These are phyloP conservation scores for Stereum hirsutum DNA, from an alignment of 1,284 basidiomycete genomes.

Conservation along the genomic window DNA sequence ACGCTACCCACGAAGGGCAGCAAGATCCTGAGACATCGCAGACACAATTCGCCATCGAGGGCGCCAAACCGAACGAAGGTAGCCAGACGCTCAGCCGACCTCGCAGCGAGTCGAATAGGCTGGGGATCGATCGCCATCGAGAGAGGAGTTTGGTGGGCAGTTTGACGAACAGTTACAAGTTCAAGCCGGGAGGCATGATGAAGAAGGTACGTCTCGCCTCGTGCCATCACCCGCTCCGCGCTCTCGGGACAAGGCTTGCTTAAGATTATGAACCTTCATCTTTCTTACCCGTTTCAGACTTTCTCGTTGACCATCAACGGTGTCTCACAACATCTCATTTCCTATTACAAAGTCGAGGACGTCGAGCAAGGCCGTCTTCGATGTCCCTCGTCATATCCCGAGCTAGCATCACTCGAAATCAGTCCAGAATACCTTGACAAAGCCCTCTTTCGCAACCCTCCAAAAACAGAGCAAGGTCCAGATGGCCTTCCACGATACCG, in stretches of 20 bases:
- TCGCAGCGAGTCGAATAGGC: constrained; percentile 37
- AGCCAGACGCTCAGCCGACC: constrained; percentile 54
- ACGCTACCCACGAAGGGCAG: constrained; percentile 22
- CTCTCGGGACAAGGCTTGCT: too few species aligned
- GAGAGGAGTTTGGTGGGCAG: constrained; percentile 83
- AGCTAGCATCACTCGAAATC: constrained; percentile 81
- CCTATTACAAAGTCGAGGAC: constrained; percentile 92
- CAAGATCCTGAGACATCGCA: constrained; percentile 20
- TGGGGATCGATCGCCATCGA: constrained; percentile 53
- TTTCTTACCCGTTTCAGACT: constrained; percentile 44
- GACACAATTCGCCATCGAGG: constrained; percentile 24
- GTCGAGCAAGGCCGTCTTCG: constrained; percentile 83
- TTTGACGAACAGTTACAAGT: constrained; percentile 85
- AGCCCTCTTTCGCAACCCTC: constrained; percentile 85
- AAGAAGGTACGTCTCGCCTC: constrained; percentile 81
- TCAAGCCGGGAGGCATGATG: constrained; percentile 86
- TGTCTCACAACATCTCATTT: constrained; percentile 90
- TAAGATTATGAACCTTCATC: constrained; percentile 1
- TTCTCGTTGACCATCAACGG: constrained; percentile 85
- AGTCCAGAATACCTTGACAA: constrained; percentile 85
- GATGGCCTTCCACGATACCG: constrained; percentile 80
- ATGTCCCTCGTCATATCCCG: constrained; percentile 82
- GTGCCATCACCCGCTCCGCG: too few species aligned
- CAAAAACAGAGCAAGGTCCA: constrained; percentile 75
- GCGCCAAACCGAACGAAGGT: constrained; percentile 26